Base-by-base conservation (phyloP, 2,329 filamentous ascomycete genomes). In the Sporothrix variecibatus region DNA sequence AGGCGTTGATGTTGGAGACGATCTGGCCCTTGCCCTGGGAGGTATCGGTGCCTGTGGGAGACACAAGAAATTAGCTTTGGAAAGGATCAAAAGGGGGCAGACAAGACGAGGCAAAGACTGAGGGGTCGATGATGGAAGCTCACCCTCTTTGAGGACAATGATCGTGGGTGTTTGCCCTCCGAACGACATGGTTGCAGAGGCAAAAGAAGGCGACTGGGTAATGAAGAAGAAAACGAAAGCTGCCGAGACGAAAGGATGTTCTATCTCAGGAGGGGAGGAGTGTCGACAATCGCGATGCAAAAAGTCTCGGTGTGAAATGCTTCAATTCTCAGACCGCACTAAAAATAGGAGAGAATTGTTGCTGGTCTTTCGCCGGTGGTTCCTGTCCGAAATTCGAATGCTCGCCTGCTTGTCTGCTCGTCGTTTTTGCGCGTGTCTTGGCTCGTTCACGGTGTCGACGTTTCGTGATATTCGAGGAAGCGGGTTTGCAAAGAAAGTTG, bases 1-100 rank as follows among this genome's bases (percentile, higher is more conserved):
- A 99, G 78, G 96, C 96, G 86, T 97, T 98, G 86, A 99, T 98
- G 85, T 99, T 99, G 80, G 95, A 97, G 80, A 99, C 86, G 80
- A 99, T 92, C 86, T 99, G 96, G 73, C 95, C 95, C 83, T 97
- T 96, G 81, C 96, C 96, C 85, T 99, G 96, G 72, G 96, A 98
- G 80, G 94, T 91, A 84, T 99, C 96, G 86, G 96, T 99, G 80
- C 96, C 96, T 98, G 80, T 76, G 76, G 76, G 68, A 34, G 20
- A 51, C n/a, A 56, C 51, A 28, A 15, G 67, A 38, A 3, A 9
- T 38, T 26, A 56, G 38, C 23, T 3, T 28, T 23, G 26, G 46
- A 71, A 65, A 49, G 76, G 79, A 23, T 56, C 76, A 79, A 78
- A 74, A 77, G 73, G 76, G 62, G 75, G 76, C n/a, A n/a, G 72